Evolutionary conservation across 257 asterid species (phyloP).

Genomic region (Solanum habrochaites): DNA sequence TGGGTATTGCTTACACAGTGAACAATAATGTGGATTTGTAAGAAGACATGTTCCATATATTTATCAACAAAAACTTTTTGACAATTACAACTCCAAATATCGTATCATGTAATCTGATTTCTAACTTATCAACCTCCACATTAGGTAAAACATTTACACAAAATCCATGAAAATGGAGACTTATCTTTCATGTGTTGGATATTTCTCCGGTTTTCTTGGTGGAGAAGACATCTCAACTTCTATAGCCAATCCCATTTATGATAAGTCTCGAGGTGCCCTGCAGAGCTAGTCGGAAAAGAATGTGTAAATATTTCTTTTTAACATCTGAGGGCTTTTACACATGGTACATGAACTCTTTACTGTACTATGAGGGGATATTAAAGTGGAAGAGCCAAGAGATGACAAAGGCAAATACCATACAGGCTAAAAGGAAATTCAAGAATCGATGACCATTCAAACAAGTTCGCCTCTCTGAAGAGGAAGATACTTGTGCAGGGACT

Average conservation of each 20-base stretch:
- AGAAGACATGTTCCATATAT: background rate
- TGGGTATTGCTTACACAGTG: background rate
- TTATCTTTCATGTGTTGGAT: background rate
- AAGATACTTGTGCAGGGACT: conserved; percentile 9
- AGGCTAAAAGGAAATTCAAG: conserved; percentile 65
- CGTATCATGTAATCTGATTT: background rate
- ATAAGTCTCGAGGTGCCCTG: background rate
- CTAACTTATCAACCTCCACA: background rate
- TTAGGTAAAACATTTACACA: background rate
- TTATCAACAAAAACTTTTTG: background rate
- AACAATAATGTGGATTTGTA: background rate
- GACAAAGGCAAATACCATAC: conserved; percentile 82
- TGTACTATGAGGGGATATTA: conserved; percentile 49
- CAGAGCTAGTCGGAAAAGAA: background rate
- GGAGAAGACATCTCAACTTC: background rate
- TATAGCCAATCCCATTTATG: background rate
- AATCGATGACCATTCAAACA: conserved; percentile 69
- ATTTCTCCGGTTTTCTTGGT: background rate
- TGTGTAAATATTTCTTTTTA: background rate
- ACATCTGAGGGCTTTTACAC: background rate
- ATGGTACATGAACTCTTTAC: background rate
- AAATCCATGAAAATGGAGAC: background rate
- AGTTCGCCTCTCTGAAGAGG: conserved; percentile 18
- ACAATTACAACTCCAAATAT: background rate
- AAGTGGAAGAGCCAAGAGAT: conserved; percentile 92